phyloP scores from a whole-genome alignment of 2,329 filamentous ascomycete species.

The Rutstroemia sydowiana region DNA sequence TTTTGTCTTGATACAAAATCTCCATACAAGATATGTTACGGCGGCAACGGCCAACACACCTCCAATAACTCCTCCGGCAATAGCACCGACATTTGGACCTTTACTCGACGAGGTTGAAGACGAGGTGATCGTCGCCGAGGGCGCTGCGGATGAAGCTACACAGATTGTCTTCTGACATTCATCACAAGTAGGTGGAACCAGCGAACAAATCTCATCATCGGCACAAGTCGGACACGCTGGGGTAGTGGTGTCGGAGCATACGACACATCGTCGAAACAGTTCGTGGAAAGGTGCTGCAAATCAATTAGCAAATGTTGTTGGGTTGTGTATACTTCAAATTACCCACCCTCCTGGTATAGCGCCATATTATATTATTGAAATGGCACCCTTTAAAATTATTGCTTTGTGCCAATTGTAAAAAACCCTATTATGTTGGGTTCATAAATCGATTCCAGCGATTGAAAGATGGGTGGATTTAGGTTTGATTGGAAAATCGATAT shows the following conservation, averaged over 20 bases:
- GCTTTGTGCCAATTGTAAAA: no score
- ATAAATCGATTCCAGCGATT: not conserved
- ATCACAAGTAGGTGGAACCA: conserved; percentile 51
- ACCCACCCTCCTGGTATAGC: conserved; percentile 7
- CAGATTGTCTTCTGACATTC: conserved; percentile 52
- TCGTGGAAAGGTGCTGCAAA: conserved; percentile 22
- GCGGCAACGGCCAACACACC: conserved; percentile 70
- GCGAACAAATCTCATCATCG: conserved; percentile 48
- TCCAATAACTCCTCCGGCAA: conserved; percentile 85
- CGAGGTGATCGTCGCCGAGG: conserved; percentile 18
- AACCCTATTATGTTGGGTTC: no score
- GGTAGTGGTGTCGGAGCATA: conserved; percentile 40
- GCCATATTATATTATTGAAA: conserved; percentile 6
- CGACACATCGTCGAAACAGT: conserved; percentile 52
- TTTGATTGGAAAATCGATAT: not conserved
- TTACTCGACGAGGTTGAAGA: conserved; percentile 32
- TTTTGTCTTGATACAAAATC: conserved; percentile 77
- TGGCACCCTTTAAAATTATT: no score
- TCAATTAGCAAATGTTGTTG: conserved; percentile 14
- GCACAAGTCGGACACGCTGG: conserved; percentile 56
- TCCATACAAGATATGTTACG: conserved; percentile 75
- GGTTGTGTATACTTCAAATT: conserved; percentile 8
- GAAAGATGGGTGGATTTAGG: not conserved
- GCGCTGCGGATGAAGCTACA: conserved; percentile 32
- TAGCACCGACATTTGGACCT: conserved; percentile 69